Conservation (phyloP, 768 basidiomycete species). For the Cystofilobasidium capitatum region DNA sequence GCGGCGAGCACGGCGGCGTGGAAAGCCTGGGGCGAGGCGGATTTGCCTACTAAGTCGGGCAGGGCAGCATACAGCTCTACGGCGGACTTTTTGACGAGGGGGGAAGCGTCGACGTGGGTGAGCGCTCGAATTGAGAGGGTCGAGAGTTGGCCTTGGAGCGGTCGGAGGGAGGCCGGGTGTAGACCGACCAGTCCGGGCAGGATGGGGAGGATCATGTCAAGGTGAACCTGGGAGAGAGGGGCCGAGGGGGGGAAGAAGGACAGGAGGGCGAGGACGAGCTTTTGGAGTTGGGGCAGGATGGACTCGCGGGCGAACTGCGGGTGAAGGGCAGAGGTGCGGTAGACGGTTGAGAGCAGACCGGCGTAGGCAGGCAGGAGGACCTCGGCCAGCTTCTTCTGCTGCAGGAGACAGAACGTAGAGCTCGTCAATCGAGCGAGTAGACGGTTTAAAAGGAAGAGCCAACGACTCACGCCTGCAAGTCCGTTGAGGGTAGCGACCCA, state of each 20-base stretch:
- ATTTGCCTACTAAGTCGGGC: constrained; percentile 67
- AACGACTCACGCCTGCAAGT: constrained; percentile 20
- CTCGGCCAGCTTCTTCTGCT: constrained; percentile 45
- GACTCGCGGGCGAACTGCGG: constrained; percentile 76
- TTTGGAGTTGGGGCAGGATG: constrained; percentile 59
- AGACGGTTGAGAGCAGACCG: constrained; percentile 55
- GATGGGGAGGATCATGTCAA: constrained; percentile 47
- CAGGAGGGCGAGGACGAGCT: constrained; percentile 55
- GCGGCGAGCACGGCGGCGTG: constrained; percentile 64
- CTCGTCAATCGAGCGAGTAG: constrained; percentile 54
- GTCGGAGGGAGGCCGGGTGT: constrained; percentile 60
- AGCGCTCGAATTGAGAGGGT: constrained; percentile 51
- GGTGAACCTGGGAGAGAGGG: constrained; percentile 28
- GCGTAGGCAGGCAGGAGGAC: constrained; percentile 36
- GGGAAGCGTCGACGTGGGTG: constrained; percentile 42
- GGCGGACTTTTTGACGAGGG: constrained; percentile 44
- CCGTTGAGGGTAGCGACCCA: constrained; percentile 19
- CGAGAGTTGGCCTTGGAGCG: constrained; percentile 49
- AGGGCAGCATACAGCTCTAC: constrained; percentile 55
- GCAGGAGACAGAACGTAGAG: constrained; percentile 49
- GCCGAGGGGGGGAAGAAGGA: constrained; percentile 27
- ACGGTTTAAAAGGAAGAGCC: constrained; percentile 31
- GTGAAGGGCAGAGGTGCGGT: constrained; percentile 52
- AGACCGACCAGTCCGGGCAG: constrained; percentile 52
- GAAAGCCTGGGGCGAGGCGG: constrained; percentile 62